A percentile compares a stretch with the other conserved stretches of the same genome.
Conservation (phyloP, 371 early-diverging fungal genomes). For the Apophysomyces trapeziformis region DNA sequence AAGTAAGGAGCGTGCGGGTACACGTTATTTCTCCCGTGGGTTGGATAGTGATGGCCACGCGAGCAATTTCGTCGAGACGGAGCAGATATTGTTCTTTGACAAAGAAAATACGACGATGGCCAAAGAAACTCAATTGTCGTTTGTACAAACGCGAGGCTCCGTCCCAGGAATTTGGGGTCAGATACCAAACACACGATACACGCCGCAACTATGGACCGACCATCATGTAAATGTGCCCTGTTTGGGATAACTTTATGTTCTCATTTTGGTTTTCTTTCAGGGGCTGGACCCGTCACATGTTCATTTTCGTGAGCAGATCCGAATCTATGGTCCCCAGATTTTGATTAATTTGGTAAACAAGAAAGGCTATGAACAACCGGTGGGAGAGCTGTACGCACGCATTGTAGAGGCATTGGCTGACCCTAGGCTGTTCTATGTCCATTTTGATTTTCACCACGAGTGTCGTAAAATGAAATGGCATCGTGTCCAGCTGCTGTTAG, state of each 20-base stretch:
- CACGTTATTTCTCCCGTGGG: slow-evolving; percentile 96
- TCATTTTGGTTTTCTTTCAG: slow-evolving; percentile 11
- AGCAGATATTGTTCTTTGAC: slow-evolving; percentile 80
- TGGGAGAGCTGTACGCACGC: slow-evolving; percentile 76
- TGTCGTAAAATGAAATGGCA: slow-evolving; percentile 91
- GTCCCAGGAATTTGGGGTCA: slow-evolving; percentile 98
- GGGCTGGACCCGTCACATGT: slow-evolving; percentile 49
- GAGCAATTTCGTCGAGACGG: slow-evolving; percentile 98
- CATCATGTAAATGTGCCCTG: slow-evolving; percentile 21
- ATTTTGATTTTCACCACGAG: slow-evolving; percentile 97
- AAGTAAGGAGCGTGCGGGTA: slow-evolving; percentile 72
- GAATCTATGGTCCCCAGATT: slow-evolving; percentile 78
- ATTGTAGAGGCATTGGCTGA: slow-evolving; percentile 53
- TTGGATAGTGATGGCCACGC: slow-evolving; percentile 90
- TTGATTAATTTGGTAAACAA: slow-evolving; percentile 91
- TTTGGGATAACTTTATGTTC: background rate
- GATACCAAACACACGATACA: slow-evolving; percentile 86
- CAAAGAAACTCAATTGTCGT: slow-evolving; percentile 52
- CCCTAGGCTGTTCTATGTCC: slow-evolving; percentile 68
- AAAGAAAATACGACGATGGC: slow-evolving; percentile 16
- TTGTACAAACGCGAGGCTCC: slow-evolving; percentile 96
- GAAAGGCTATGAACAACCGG: slow-evolving; percentile 81
- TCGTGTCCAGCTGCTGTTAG: slow-evolving; percentile 75
- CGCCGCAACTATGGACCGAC: slow-evolving; percentile 75
- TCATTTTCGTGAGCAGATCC: slow-evolving; percentile 74